Conservation (phyloP, 2,329 filamentous ascomycete species). For the Penicillium digitatum region DNA sequence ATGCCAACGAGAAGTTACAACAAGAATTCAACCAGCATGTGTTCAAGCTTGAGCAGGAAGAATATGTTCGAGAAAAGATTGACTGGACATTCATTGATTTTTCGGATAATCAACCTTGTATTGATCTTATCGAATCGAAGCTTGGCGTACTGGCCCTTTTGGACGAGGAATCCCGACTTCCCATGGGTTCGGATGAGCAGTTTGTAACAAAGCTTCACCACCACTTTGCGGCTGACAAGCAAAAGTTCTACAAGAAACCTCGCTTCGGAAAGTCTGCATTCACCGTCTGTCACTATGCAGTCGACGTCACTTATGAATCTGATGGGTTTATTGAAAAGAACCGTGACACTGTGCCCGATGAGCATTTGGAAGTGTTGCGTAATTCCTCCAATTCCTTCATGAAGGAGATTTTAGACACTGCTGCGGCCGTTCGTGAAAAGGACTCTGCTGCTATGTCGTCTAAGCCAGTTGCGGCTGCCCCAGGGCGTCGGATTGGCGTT, state of each 20-base stretch:
- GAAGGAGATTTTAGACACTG: slow-evolving; percentile 76
- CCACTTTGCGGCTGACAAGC: slow-evolving; percentile 85
- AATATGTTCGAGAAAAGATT: slow-evolving; percentile 92
- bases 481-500: slow-evolving; percentile 81
- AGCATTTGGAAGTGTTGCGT: slow-evolving; percentile 90
- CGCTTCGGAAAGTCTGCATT: slow-evolving; percentile 96
- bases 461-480: slow-evolving; percentile 64
- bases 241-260: slow-evolving; percentile 97
- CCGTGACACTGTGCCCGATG: slow-evolving; percentile 94
- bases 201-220: slow-evolving; percentile 96
- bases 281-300: slow-evolving; percentile 95
- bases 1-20: slow-evolving; percentile 97
- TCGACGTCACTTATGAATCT: slow-evolving; percentile 97
- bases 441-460: slow-evolving; percentile 66
- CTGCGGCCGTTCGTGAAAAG: slow-evolving; percentile 83
- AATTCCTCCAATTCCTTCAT: slow-evolving; percentile 83
- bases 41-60: slow-evolving; percentile 97
- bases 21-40: slow-evolving; percentile 99
- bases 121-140: slow-evolving; percentile 96
- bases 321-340: slow-evolving; percentile 99
- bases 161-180: slow-evolving; percentile 92
- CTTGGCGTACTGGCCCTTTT: slow-evolving; percentile 86
- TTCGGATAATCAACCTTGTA: slow-evolving; percentile 98
- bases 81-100: slow-evolving; percentile 99
- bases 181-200: slow-evolving; percentile 95